Evolutionary conservation across 345 rosid genomes (phyloP).

Genomic region (Zanthoxylum bungeanum): DNA sequence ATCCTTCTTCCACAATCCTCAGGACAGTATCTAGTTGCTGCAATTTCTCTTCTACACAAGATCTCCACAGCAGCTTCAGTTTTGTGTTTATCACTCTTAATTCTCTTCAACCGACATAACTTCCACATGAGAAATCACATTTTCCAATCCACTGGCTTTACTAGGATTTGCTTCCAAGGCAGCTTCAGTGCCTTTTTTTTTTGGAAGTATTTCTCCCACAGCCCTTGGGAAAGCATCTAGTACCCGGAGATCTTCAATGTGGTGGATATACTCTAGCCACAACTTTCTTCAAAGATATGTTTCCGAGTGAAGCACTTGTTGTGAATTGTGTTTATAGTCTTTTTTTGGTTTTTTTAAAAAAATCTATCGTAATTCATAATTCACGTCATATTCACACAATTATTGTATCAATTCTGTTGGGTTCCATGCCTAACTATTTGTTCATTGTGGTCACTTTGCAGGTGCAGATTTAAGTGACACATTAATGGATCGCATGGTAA

Average conservation of each 20-base stretch:
- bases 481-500: constrained; percentile 98
- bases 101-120: background rate
- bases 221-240: constrained; percentile 19
- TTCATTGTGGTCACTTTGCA: constrained; percentile 23
- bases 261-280: constrained; percentile 5
- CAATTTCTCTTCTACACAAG: constrained; percentile 2
- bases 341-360: too few species aligned
- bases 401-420: background rate
- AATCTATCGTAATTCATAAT: too few species aligned
- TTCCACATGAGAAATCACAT: background rate
- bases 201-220: constrained; percentile 10
- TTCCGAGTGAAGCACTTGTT: too few species aligned
- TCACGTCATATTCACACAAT: too few species aligned
- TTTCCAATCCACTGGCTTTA: background rate
- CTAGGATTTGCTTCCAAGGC: background rate
- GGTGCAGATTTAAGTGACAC: constrained; percentile 99
- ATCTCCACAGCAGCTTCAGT: background rate
- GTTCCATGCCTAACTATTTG: background rate
- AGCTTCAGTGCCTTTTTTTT: background rate
- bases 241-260: constrained; percentile 7
- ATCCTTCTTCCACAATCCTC: constrained; percentile 9
- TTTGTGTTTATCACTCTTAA: background rate
- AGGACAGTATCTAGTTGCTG: constrained; percentile 20
- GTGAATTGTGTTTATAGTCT: too few species aligned
- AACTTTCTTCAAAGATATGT: too few species aligned